Evolutionary conservation across 805 yeast species (phyloP), one percentile per base, ranked within the genome.

Genomic region (Ogataea parapolymorpha): DNA sequence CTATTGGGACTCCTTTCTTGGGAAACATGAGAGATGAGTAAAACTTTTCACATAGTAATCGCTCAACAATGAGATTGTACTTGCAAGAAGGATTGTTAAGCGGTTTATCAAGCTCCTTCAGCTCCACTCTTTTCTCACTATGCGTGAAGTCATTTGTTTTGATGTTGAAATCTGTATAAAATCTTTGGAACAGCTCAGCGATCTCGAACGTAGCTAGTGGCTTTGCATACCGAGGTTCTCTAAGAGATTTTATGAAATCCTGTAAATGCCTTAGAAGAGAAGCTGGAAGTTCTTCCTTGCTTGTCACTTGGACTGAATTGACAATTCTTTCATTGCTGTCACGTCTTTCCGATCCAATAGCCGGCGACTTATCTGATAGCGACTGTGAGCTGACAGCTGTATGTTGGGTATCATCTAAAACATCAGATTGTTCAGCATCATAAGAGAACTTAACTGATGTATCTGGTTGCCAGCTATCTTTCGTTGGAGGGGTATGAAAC

Each of bases 401-500:
- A 12, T 25, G n/a, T 27, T 13, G 34, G 6, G 34, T 9, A 15
- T 23, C n/a, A 3, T 23, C 31, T 10, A 17, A 3, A 3, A 14
- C 14, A 7, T 20, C 24, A 3, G 26, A 15, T 5, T 37, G 18
- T 14, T 42, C 43, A 5, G 37, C 10, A 17, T 48, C 49, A 38
- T 59, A 58, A 4, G 65, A 58, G 32, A 43, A 53, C 15, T 44
- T 38, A 14, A 58, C 41, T 1, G 65, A 46, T 2, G 59, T 42
- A 2, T 48, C 49, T 2, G 56, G 15, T 23, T 51, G 45, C 66
- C 66, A 62, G 5, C 53, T 45, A 14, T 55, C 49, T 31, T 58
- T 61, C 2, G 60, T 59, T 6, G 65, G 65, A 5, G 66, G 66
- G 5, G 66, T 62, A 40, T 62, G 65, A 41, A 62, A 57, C 66